Evolutionary conservation across 805 yeast genomes (phyloP).

Genomic region (Yamadazyma tumulicola): DNA sequence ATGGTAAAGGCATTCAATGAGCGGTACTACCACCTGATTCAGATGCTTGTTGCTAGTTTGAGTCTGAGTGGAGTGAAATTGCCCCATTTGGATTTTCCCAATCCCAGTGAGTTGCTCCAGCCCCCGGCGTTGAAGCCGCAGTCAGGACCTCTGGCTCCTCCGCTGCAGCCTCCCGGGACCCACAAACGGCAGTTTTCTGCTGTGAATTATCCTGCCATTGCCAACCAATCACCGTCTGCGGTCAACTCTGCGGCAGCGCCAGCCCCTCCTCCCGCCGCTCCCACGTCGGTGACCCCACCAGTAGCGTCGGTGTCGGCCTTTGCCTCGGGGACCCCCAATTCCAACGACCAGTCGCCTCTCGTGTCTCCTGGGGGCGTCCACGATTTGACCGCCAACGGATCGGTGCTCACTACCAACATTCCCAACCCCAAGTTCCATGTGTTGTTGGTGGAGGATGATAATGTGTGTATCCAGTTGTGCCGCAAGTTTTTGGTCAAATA

Average conservation of each 20-base stretch:
- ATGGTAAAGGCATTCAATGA: constrained; percentile 56
- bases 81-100: constrained; percentile 62
- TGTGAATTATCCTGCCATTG: background rate
- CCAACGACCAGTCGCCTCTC: constrained; percentile 6
- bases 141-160: too few relatives aligned
- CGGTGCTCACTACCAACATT: constrained; percentile 20
- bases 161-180: background rate
- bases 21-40: constrained; percentile 50
- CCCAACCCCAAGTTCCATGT: constrained; percentile 60
- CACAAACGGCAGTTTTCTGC: constrained; percentile 6
- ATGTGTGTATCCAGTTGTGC: constrained; percentile 78
- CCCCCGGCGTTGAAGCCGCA: too few relatives aligned
- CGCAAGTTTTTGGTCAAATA: constrained; percentile 77
- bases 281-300: background rate
- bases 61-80: constrained; percentile 60
- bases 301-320: background rate
- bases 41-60: constrained; percentile 46
- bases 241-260: background rate
- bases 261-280: background rate
- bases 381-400: constrained; percentile 8
- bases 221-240: too few relatives aligned
- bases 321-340: constrained; percentile 3
- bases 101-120: too few relatives aligned
- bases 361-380: constrained; percentile 4
- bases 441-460: constrained; percentile 75